phyloP scores from a whole-genome alignment of 345 rosid species.

The Populus euphratica region DNA sequence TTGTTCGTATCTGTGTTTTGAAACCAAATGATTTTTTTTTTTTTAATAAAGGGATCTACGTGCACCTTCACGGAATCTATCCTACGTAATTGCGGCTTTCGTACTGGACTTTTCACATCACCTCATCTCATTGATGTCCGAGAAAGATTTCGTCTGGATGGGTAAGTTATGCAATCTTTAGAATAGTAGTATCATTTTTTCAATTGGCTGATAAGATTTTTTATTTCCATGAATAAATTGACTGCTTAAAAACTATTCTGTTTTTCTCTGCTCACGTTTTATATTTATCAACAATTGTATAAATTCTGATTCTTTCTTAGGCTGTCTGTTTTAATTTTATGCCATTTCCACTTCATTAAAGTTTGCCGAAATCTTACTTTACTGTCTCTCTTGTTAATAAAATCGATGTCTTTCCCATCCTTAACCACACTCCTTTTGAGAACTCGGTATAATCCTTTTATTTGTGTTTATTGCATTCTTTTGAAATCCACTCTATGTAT shows the following conservation, averaged over 20 bases:
- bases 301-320: neutral
- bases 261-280: neutral
- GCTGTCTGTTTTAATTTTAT: neutral
- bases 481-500: neutral
- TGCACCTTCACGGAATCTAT: slow-evolving; percentile 87
- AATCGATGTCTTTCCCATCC: neutral
- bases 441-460: neutral
- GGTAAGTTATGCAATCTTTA: slow-evolving; percentile 44
- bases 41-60: slow-evolving; percentile 69
- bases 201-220: neutral
- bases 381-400: neutral
- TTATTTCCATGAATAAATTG: neutral
- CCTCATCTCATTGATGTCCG: slow-evolving; percentile 93
- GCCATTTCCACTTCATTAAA: neutral
- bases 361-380: neutral
- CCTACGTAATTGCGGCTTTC: slow-evolving; percentile 73
- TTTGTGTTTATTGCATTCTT: neutral
- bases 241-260: neutral
- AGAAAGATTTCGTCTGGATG: slow-evolving; percentile 82
- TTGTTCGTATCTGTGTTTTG: neutral
- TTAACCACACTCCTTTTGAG: neutral
- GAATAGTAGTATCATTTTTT: neutral
- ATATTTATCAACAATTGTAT: neutral
- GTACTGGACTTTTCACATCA: slow-evolving; percentile 88
- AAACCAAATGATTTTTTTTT: neutral